Evolutionary conservation across 1,139 yeast genomes (phyloP), one percentile per base, ranked within the genome.

Genomic region (Saccharomyces hybrid): DNA sequence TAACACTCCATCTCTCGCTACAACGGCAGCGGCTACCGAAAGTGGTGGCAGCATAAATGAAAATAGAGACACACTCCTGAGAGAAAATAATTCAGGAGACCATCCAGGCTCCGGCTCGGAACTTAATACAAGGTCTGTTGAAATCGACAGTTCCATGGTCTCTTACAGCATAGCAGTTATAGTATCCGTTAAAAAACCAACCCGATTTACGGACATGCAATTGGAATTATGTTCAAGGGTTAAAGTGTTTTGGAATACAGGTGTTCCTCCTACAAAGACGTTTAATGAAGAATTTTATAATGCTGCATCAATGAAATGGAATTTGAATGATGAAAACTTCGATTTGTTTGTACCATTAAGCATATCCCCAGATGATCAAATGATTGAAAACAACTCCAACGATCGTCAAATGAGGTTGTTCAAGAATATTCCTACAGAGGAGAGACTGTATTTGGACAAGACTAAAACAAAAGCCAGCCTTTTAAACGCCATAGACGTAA

Each of bases 241-340:
- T 3, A 64, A 69, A 31, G 72, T 80, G 2, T 67, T 76, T 56
- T 82, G 87, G 87, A 82, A 83, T 5, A 71, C 75, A 41, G 81
- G 82, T 8, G 81, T 81, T 29, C 80, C 82, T 1, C 78, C 78
- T 5, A 57, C 66, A 13, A 61, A 76, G 73, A 59, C 75, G 69
- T 56, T 61, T 65, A 47, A 69, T 27, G 77, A 73, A 54, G 85
- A 82, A 59, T 71, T 71, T 51, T 82, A 79, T 63, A 74, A 73
- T 50, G 73, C 79, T 23, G 84, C 84, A 0, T 66, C 69, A 20
- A 57, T 76, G 61, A 57, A 76, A 49, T 82, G 85, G 85, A 66
- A 67, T 13, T 67, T 80, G 16, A 67, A 66, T 9, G 65, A 76
- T 27, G 61, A 68, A 2, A 77, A 80, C 52, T 79, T 78, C 32